Conservation (phyloP, 805 yeast genomes). For the Ogataea minuta region DNA sequence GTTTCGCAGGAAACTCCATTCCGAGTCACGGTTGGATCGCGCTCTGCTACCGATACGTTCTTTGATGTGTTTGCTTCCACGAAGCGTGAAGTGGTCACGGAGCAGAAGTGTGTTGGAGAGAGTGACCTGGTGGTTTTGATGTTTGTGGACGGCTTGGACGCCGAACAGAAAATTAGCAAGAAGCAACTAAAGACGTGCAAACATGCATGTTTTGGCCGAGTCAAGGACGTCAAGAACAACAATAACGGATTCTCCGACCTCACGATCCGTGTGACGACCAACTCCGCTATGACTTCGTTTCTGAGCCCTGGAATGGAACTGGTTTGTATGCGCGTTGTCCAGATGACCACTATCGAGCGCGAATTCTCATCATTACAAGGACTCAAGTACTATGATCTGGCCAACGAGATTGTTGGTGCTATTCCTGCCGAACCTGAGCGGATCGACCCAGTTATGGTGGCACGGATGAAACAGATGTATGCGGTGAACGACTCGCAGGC, state of each 20-base stretch:
- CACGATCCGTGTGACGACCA: conserved; percentile 64
- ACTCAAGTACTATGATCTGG: conserved; percentile 74
- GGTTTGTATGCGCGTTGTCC: conserved; percentile 72
- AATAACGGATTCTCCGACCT: conserved; percentile 69
- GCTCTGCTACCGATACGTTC: conserved; percentile 81
- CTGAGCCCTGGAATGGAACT: conserved; percentile 64
- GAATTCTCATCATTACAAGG: conserved; percentile 85
- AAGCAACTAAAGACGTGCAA: conserved; percentile 17
- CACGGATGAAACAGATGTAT: conserved; percentile 45
- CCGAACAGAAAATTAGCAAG: conserved; percentile 24
- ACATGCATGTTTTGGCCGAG: conserved; percentile 76
- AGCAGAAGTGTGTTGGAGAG: conserved; percentile 57
- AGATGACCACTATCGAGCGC: conserved; percentile 89
- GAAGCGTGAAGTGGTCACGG: conserved; percentile 48
- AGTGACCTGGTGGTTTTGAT: conserved; percentile 73
- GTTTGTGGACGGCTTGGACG: conserved; percentile 41
- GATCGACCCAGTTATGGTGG: conserved; percentile 39
- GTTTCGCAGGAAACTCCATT: conserved; percentile 61
- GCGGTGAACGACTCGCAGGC: conserved; percentile 89
- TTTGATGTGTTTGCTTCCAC: conserved; percentile 82
- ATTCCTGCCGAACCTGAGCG: conserved; percentile 47
- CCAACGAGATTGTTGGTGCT: conserved; percentile 65
- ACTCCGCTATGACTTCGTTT: conserved; percentile 48
- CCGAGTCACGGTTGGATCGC: conserved; percentile 66
- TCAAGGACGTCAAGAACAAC: conserved; percentile 66